Percentiles rank a stretch among this genome's conserved stretches.
Conservation (phyloP, 2,329 filamentous ascomycete species). For the Achaetomium macrosporum region DNA sequence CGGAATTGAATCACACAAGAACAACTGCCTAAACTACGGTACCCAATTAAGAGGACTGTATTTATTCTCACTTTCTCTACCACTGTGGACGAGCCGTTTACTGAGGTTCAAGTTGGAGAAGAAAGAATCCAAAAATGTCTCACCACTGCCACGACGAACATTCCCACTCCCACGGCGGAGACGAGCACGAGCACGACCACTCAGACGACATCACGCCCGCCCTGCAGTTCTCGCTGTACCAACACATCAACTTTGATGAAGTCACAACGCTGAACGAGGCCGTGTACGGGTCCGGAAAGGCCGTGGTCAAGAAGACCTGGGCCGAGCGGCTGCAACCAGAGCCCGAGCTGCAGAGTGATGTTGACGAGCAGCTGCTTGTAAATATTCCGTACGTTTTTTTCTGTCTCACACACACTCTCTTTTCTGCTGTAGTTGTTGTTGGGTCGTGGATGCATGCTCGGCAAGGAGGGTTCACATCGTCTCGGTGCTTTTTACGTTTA, state of each 20-base stretch:
- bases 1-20: too few relatives aligned
- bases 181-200: slow-evolving; percentile 83
- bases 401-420: not conserved
- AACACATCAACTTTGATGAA: slow-evolving; percentile 83
- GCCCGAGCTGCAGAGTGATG: slow-evolving; percentile 77
- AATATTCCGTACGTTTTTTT: slow-evolving; percentile 65
- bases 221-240: slow-evolving; percentile 83
- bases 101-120: too few relatives aligned
- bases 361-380: slow-evolving; percentile 91
- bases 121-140: slow-evolving; percentile 23
- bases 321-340: slow-evolving; percentile 63
- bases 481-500: too few relatives aligned
- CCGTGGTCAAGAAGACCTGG: slow-evolving; percentile 88
- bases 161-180: slow-evolving; percentile 34
- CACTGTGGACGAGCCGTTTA: too few relatives aligned
- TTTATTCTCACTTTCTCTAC: not conserved
- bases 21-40: too few relatives aligned
- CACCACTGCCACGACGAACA: slow-evolving; percentile 48
- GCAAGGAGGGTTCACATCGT: too few relatives aligned
- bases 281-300: slow-evolving; percentile 59
- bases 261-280: slow-evolving; percentile 83
- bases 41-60: too few relatives aligned
- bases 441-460: too few relatives aligned
- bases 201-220: slow-evolving; percentile 88
- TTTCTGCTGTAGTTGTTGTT: slow-evolving; percentile 19